phyloP scores from a whole-genome alignment of 768 basidiomycete genomes.

The Lactarius tabidus region DNA sequence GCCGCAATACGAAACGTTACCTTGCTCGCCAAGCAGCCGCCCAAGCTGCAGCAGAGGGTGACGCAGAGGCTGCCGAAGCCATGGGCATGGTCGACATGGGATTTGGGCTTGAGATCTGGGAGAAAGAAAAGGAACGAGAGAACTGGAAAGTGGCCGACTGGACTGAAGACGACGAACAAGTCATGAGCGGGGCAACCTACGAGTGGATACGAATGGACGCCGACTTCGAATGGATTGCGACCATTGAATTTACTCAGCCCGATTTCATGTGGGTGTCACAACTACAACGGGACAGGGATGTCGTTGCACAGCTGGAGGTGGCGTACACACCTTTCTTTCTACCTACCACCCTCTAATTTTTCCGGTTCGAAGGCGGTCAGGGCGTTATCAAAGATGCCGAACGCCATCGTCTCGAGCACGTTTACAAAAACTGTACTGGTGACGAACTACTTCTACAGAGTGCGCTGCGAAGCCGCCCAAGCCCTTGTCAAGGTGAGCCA shows the following conservation, averaged over 20 bases:
- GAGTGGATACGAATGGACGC: constrained; percentile 99
- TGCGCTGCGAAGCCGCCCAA: constrained; percentile 90
- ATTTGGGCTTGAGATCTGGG: constrained; percentile 93
- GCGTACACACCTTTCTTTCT: neutral
- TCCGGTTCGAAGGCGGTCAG: constrained; percentile 67
- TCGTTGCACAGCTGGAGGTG: constrained; percentile 95
- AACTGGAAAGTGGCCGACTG: constrained; percentile 97
- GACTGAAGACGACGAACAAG: constrained; percentile 93
- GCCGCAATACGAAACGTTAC: constrained; percentile 93
- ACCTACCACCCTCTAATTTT: constrained; percentile 21
- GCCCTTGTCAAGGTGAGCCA: constrained; percentile 73
- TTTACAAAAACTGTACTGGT: constrained; percentile 92
- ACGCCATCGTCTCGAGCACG: constrained; percentile 82
- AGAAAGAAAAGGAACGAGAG: constrained; percentile 88
- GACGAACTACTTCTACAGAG: constrained; percentile 92
- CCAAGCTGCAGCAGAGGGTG: constrained; percentile 89
- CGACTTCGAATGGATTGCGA: constrained; percentile 98
- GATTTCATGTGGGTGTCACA: constrained; percentile 99
- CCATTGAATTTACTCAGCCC: constrained; percentile 87
- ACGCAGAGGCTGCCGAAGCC: constrained; percentile 86
- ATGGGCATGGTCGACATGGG: constrained; percentile 94
- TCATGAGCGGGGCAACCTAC: constrained; percentile 93
- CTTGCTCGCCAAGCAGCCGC: constrained; percentile 89
- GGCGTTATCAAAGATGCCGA: constrained; percentile 77
- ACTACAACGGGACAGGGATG: constrained; percentile 91